Conservation (phyloP, 176 grass and related monocot species). For the Bromus sterilis region DNA sequence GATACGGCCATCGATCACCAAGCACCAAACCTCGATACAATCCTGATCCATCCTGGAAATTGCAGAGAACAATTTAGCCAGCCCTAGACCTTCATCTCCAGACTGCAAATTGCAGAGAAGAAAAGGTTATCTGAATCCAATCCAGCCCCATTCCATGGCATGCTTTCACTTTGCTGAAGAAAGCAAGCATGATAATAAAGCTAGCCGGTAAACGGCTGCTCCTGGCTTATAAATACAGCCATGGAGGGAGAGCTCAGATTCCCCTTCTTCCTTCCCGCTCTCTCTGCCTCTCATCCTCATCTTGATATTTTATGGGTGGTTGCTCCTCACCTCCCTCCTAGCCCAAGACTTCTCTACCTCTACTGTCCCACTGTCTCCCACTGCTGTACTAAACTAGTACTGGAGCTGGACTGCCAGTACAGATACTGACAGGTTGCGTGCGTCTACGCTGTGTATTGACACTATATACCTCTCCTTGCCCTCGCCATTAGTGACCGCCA, state of each 20-base stretch:
- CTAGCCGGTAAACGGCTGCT: neutral
- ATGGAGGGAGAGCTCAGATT: slow-evolving; percentile 14
- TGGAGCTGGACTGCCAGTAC: neutral
- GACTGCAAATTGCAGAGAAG: slow-evolving; percentile 15
- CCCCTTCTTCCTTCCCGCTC: slow-evolving; percentile 8
- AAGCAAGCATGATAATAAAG: slow-evolving; percentile 9
- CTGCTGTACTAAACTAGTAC: slow-evolving; percentile 14
- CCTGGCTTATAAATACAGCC: slow-evolving; percentile 24
- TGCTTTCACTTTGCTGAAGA: slow-evolving; percentile 22
- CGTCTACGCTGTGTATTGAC: slow-evolving; percentile 7
- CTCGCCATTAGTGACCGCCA: slow-evolving; percentile 15
- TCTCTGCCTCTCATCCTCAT: slow-evolving; percentile 1
- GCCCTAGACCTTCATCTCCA: neutral
- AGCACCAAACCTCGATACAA: slow-evolving; percentile 11
- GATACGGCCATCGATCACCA: slow-evolving; percentile 19
- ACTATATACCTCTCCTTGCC: slow-evolving; percentile 20
- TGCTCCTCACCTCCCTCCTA: neutral
- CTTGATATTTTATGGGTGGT: slow-evolving; percentile 29
- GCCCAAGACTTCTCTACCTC: neutral
- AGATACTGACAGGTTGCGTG: neutral
- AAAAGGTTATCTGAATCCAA: slow-evolving; percentile 28
- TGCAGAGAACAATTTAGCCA: neutral
- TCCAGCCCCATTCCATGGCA: slow-evolving; percentile 1
- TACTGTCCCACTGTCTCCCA: slow-evolving; percentile 16
- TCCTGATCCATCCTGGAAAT: slow-evolving; percentile 19